Evolutionary conservation across 805 yeast genomes (phyloP), one percentile per base, ranked within the genome.

Genomic region (Kodamaea sagamina): DNA sequence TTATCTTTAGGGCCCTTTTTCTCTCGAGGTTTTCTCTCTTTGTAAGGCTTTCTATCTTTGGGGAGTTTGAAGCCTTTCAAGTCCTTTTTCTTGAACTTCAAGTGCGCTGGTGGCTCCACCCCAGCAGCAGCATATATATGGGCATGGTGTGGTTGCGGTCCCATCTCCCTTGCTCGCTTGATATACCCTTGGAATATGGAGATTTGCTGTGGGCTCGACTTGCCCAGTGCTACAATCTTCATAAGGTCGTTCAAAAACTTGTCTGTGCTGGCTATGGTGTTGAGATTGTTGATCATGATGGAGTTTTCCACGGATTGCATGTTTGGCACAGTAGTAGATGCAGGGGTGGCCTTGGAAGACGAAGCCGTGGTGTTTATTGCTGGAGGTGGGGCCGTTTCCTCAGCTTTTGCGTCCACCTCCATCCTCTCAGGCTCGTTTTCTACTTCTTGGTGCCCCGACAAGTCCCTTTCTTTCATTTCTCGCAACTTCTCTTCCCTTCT

Each of bases 141-240:
- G 5, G 70, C 62, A 52, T 69, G 70, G 41, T 69, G 74, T 3
- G 71, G 63, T 49, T 52, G 81, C 46, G 62, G 81, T 48, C 89
- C 88, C 89, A 84, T 83, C 21, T 75, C 79, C 48, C 85, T 75
- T 0, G 97, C 97, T 42, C 81, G 71, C 46, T 79, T 82, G 44
- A 92, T 89, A 53, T 86, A 86, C 15, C 77, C 81, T 61, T 90
- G 96, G 60, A 92, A 92, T 36, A 79, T 81, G 17, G 78, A 68
- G 12, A 92, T 84, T 59, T 89, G 92, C 5, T 75, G 81, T 4
- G 79, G 76, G 0, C 81, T 61, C 0, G 97, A 96, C 17, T 71
- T 74, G 4, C 96, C 96, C 43, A 84, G 77, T 0, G 98, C 97
- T 2, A 92, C 97, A 4, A 75, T 77, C 48, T 83, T 81, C 97